These are phyloP conservation scores for Ramaria sp. DNA, from an alignment of 768 basidiomycete genomes.

Conservation along the genomic window DNA sequence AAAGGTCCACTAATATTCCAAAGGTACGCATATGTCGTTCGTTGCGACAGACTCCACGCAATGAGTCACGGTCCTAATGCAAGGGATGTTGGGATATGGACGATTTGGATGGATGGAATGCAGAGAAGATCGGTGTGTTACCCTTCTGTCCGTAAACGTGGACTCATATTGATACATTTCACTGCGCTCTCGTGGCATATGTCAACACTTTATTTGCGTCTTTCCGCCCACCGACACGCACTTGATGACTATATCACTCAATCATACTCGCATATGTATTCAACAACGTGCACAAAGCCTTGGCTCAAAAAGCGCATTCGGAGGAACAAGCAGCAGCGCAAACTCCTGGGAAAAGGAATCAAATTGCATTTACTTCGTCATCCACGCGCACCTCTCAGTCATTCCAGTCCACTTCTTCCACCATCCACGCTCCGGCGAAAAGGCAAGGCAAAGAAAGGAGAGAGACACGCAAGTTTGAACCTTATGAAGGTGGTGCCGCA, in stretches of 20 bases:
- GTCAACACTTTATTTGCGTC: not conserved
- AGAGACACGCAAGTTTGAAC: slow-evolving; percentile 1
- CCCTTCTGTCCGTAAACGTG: not conserved
- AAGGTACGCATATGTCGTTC: slow-evolving; percentile 9
- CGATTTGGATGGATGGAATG: slow-evolving; percentile 62
- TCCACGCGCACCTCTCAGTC: slow-evolving; percentile 8
- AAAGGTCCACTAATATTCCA: slow-evolving; percentile 78
- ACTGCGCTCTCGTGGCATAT: not conserved
- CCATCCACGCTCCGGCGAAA: not conserved
- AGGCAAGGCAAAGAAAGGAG: not conserved
- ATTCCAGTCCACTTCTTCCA: not conserved
- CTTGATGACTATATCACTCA: not conserved
- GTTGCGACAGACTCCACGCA: not conserved
- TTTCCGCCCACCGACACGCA: not conserved
- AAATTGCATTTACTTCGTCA: slow-evolving; percentile 49
- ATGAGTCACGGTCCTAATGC: slow-evolving; percentile 8
- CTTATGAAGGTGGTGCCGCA: not conserved
- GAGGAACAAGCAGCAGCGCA: slow-evolving; percentile 48
- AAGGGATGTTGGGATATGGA: slow-evolving; percentile 61
- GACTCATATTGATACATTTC: not conserved
- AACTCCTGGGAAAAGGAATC: slow-evolving; percentile 42
- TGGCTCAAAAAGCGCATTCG: slow-evolving; percentile 49
- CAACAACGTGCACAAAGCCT: slow-evolving; percentile 32
- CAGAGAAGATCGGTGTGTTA: slow-evolving; percentile 65
- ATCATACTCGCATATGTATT: not conserved